These are phyloP conservation scores for Gamarada debralockiae DNA, from an alignment of 495 filamentous ascomycete species.

Conservation along the genomic window DNA sequence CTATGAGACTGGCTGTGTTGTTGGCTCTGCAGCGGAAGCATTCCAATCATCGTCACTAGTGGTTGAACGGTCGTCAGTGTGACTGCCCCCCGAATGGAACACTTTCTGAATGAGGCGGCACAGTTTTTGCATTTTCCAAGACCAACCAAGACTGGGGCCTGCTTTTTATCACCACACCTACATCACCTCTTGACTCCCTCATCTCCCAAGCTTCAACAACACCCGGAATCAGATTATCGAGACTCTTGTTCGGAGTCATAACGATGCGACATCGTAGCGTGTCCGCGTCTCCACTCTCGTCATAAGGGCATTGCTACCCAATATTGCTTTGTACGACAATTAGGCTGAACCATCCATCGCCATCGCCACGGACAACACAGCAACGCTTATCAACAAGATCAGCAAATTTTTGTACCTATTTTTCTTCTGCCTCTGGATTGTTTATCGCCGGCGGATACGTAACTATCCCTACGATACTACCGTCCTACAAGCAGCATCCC, in stretches of 20 bases:
- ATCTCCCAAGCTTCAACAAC: background rate
- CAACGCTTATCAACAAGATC: slow-evolving; percentile 1
- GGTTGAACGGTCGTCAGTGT: slow-evolving; percentile 9
- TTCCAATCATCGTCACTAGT: slow-evolving; percentile 1
- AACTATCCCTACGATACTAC: background rate
- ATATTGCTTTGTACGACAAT: slow-evolving; percentile 16
- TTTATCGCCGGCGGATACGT: background rate
- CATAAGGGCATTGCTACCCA: slow-evolving; percentile 26
- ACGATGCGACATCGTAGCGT: slow-evolving; percentile 16
- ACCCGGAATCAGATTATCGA: background rate
- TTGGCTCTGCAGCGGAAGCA: slow-evolving; percentile 10
- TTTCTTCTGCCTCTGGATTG: background rate
- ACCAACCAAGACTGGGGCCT: no score
- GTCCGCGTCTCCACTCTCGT: slow-evolving; percentile 11
- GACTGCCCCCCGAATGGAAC: background rate
- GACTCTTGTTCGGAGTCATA: slow-evolving; percentile 16
- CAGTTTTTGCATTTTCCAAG: no score
- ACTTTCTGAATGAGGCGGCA: background rate
- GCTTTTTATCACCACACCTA: background rate
- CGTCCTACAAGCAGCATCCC: no score
- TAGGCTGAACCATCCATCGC: slow-evolving; percentile 22
- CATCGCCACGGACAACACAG: slow-evolving; percentile 18
- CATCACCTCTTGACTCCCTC: background rate
- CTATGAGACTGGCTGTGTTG: slow-evolving; percentile 10
- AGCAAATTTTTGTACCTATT: background rate